Evolutionary conservation across 2,329 filamentous ascomycete species (phyloP), one percentile per base, ranked within the genome.

Genomic region (Alternaria viburni): DNA sequence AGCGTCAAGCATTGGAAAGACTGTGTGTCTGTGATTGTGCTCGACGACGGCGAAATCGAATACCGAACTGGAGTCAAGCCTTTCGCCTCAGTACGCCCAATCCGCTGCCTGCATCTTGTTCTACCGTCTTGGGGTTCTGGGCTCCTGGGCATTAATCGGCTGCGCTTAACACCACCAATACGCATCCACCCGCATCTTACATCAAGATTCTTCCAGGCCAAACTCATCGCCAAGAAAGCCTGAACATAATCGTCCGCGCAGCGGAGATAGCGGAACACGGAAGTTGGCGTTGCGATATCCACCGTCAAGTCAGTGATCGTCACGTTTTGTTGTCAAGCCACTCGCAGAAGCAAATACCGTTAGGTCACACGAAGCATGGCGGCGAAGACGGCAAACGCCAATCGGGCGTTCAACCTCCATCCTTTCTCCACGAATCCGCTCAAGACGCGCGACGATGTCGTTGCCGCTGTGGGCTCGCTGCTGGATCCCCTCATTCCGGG

Each of bases 401-500:
- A 84, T 61, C 80, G 81, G 61, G 72, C 82, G 32, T 81, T 80
- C 61, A 68, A 76, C 54, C 70, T 79, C 47, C 81, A 83, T 63
- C 74, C 80, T 49, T 83, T 83, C 73, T 80, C 78, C 66, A 74
- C 75, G 61, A 84, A 83, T 70, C 78, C 79, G 6, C 70, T 84
- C 57, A 72, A 70, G 49, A 77, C 77, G 10, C 73, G 82, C 62
- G 73, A 80, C 15, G 81, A 84, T 77, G 80, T 81, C 10, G 80
- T 80, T 17, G 74, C 70, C 28, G 82, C 82, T 11, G 82, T 81
- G 60, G 71, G 78, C 8, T 81, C 82, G 3, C 83, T 94, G 10
- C 86, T 94, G 25, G 89, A 92, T 71, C 91, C 91, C 9, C 83
- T 94, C 6, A 84, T 89, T 62, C 86, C 89, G 3, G 91, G 91